Percentiles rank a stretch among this genome's conserved stretches.
Conservation (phyloP, 2,329 filamentous ascomycete genomes). For the Colletotrichum magnum region DNA sequence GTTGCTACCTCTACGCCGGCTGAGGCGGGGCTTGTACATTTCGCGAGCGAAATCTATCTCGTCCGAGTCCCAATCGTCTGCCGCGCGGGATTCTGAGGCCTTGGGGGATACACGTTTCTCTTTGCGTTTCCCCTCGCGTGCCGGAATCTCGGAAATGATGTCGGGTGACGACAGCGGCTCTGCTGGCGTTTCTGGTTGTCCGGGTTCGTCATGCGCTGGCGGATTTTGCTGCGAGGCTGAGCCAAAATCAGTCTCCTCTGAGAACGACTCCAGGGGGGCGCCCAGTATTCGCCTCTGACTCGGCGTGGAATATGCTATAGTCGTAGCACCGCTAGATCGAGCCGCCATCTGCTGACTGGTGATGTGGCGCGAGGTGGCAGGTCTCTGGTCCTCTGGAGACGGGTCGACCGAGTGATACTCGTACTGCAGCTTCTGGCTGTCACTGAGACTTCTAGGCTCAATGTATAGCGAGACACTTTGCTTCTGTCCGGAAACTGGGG, state of each 20-base stretch:
- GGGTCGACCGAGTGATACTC: conserved; percentile 51
- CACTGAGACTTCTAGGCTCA: conserved; percentile 50
- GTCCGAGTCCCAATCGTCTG: conserved; percentile 40
- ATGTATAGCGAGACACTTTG: conserved; percentile 49
- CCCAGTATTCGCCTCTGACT: conserved; percentile 43
- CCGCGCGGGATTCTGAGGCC: not conserved
- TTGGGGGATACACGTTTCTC: not conserved
- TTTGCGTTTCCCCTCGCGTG: conserved; percentile 30
- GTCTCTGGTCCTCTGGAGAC: conserved; percentile 40
- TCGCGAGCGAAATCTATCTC: conserved; percentile 21
- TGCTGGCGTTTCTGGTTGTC: not conserved
- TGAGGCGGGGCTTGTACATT: conserved; percentile 28
- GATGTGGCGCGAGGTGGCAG: conserved; percentile 31
- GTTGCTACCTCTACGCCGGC: conserved; percentile 39
- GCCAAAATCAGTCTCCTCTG: not conserved
- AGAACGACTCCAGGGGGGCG: not conserved
- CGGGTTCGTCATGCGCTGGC: not conserved
- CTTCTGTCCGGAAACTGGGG: conserved; percentile 36
- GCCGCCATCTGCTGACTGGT: conserved; percentile 25
- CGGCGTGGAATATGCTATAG: conserved; percentile 54
- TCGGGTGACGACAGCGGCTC: conserved; percentile 43
- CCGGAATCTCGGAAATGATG: conserved; percentile 39
- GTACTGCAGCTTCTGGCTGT: conserved; percentile 56
- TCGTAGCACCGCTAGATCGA: conserved; percentile 49
- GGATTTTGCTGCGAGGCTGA: conserved; percentile 4